phyloP scores from a whole-genome alignment of 495 filamentous ascomycete species.

The Aeminium ludgeri region DNA sequence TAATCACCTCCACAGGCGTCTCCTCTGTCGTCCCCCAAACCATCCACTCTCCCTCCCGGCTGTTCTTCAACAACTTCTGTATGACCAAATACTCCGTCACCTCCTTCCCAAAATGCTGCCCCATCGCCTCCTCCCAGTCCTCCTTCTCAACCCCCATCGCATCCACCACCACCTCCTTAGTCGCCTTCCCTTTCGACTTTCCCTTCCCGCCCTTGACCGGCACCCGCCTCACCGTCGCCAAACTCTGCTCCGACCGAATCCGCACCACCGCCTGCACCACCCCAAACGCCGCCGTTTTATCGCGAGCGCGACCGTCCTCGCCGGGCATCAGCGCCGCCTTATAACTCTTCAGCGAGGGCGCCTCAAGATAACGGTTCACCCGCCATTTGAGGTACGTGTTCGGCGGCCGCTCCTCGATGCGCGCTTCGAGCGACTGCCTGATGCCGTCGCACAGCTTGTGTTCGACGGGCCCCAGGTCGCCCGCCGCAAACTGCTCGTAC shows the following conservation, averaged over 20 bases:
- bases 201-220: background rate
- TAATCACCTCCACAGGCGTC: constrained; percentile 34
- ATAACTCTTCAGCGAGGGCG: constrained; percentile 45
- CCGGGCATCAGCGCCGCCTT: constrained; percentile 34
- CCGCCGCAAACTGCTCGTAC: constrained; percentile 57
- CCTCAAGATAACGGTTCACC: constrained; percentile 43
- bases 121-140: constrained; percentile 42
- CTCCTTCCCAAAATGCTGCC: constrained; percentile 63
- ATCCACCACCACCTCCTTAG: background rate
- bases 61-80: constrained; percentile 41
- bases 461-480: constrained; percentile 40
- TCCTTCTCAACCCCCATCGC: constrained; percentile 11
- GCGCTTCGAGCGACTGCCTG: constrained; percentile 33
- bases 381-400: constrained; percentile 44
- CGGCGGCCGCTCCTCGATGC: constrained; percentile 38
- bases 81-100: constrained; percentile 66
- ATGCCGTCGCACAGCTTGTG: constrained; percentile 46
- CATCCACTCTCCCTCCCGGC: constrained; percentile 47
- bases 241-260: constrained; percentile 48
- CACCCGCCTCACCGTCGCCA: constrained; percentile 6
- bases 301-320: constrained; percentile 23
- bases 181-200: constrained; percentile 15
- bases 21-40: constrained; percentile 55
- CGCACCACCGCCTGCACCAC: constrained; percentile 58
- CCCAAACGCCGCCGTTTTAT: constrained; percentile 30